Base-by-base conservation (phyloP, 2,329 filamentous ascomycete genomes). In the Fusarium succisae region DNA sequence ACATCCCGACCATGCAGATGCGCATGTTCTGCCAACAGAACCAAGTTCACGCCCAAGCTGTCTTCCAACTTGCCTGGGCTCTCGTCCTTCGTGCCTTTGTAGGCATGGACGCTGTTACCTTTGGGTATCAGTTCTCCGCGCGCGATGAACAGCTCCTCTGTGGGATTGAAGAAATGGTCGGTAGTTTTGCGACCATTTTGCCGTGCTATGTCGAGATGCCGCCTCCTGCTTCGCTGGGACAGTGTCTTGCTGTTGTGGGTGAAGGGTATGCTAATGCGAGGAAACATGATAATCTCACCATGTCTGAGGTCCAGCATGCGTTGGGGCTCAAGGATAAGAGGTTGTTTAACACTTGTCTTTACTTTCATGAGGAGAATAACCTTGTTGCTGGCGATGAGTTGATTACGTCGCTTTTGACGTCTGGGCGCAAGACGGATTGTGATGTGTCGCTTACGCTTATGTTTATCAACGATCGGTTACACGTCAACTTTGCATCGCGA, bases 61-160 rank as follows among this genome's bases (percentile, higher is more conserved):
- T 91, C 8, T 82, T 91, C 8, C 86, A 88, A 30, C 84, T 90
- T n/a, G 89, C 89, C 0, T 92, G 90, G 90, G 88, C 85, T 1
- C 81, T 92, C 26, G 83, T 91, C 1, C 81, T 91, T 1, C 86
- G 88, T 5, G 83, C 85, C 3, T 91, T 89, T 72, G 85, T 88
- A 7, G 87, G 87, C 4, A 83, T 83, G 22, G 82, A 87, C 28
- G 84, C 85, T 17, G 85, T 91, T 13, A 85, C 86, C 43, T 91
- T 91, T 70, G 90, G 90, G 2, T 87, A 84, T 64, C 84, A 85
- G 39, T 83, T 85, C 7, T 78, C 81, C 1, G 86, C 86, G 1
- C 82, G 87, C 9, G 84, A 86, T 22, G 81, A 85, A 11, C 80
- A 83, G 15, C 79, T 85, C 7, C 81, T 85, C 1, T 79, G 81